These are phyloP conservation scores for Suillus tomentosus DNA, from an alignment of 768 basidiomycete species.

Conservation along the genomic window DNA sequence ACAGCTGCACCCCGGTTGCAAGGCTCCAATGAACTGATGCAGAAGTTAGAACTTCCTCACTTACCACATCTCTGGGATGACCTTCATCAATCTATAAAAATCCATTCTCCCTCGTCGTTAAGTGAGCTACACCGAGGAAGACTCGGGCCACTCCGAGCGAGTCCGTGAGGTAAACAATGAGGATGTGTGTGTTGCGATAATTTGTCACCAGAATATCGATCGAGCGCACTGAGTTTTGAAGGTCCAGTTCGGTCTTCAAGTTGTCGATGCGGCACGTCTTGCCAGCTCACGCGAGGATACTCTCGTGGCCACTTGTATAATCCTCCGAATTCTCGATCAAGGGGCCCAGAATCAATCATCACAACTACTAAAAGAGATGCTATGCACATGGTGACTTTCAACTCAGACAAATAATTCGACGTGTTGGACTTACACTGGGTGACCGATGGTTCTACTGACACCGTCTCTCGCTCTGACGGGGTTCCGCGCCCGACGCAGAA, in stretches of 20 bases:
- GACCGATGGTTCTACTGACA: neutral
- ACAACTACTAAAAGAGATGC: neutral
- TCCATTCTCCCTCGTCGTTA: neutral
- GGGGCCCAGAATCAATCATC: neutral
- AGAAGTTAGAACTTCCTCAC: neutral
- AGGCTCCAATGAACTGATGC: neutral
- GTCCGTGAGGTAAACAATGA: neutral
- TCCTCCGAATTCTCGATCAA: neutral
- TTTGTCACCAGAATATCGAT: neutral
- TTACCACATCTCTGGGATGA: neutral
- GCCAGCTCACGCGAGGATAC: neutral
- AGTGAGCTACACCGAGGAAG: neutral
- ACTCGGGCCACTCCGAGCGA: no score
- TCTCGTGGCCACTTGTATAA: neutral
- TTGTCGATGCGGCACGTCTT: neutral
- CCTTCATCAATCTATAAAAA: neutral
- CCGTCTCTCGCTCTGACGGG: neutral
- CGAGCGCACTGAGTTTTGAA: neutral
- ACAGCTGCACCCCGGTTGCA: neutral
- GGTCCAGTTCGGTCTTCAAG: neutral
- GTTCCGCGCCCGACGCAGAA: constrained; percentile 2
- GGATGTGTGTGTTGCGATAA: neutral
- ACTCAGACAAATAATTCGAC: neutral
- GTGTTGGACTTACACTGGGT: neutral
- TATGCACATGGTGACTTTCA: neutral